These are phyloP conservation scores for Posidonia australis DNA, from an alignment of 106 monocot genomes.

Conservation along the genomic window DNA sequence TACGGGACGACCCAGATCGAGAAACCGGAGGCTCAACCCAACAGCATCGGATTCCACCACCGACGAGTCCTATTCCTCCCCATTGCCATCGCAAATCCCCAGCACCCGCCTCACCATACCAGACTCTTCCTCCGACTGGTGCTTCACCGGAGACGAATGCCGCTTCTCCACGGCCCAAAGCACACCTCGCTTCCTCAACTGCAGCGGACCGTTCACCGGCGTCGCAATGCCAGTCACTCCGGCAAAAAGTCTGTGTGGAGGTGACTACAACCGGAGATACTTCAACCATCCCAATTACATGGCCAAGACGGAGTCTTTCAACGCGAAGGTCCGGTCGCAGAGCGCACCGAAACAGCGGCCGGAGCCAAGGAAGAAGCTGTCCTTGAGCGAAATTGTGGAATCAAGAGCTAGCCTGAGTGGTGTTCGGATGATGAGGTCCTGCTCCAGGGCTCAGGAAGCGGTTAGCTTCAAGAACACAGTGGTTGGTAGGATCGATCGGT, in stretches of 20 bases:
- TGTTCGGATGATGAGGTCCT: conserved; percentile 43
- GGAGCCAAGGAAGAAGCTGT: conserved; percentile 31
- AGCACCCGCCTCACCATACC: conserved; percentile 4
- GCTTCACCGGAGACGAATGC: conserved; percentile 17
- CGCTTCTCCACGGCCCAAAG: conserved; percentile 25
- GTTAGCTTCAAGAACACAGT: conserved; percentile 32
- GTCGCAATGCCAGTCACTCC: conserved; percentile 27
- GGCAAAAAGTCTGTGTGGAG: neutral
- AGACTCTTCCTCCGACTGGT: conserved; percentile 10
- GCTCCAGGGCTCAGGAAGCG: conserved; percentile 38
- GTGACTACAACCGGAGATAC: neutral
- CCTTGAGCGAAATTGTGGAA: conserved; percentile 28
- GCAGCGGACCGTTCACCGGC: neutral
- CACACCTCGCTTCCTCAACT: conserved; percentile 18
- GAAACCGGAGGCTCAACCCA: neutral
- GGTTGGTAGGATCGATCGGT: conserved; percentile 28
- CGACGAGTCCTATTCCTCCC: conserved; percentile 18
- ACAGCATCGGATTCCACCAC: conserved; percentile 8
- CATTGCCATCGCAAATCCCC: neutral
- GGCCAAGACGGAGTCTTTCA: conserved; percentile 80
- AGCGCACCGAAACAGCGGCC: conserved; percentile 87
- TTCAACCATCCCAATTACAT: conserved; percentile 53
- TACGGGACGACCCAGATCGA: conserved; percentile 14
- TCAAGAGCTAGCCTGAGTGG: conserved; percentile 57
- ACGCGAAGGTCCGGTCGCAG: conserved; percentile 76